Evolutionary conservation across 2,329 filamentous ascomycete genomes (phyloP).

Genomic region (Cadophora gregata): DNA sequence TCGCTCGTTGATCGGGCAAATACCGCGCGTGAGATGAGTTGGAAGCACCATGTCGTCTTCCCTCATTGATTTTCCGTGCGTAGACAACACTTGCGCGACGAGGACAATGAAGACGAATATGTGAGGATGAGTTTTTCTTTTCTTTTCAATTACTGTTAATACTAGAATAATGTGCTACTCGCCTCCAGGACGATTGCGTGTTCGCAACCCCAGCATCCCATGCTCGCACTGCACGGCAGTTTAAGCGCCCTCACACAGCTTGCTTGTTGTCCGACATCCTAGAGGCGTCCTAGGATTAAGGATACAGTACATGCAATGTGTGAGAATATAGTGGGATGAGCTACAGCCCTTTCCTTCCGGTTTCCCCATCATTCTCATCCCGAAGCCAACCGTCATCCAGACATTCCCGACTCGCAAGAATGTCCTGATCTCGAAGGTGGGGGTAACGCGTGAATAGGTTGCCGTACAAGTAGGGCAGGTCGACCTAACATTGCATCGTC

Average conservation of each 20-base stretch:
- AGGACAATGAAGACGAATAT: neutral
- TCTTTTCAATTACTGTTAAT: slow-evolving; percentile 35
- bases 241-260: slow-evolving; percentile 29
- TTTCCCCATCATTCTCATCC: slow-evolving; percentile 20
- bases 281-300: neutral
- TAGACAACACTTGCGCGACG: neutral
- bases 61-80: too few species aligned
- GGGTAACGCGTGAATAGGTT: slow-evolving; percentile 21
- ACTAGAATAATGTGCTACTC: slow-evolving; percentile 28
- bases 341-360: slow-evolving; percentile 36
- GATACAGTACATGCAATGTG: slow-evolving; percentile 22
- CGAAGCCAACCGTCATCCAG: slow-evolving; percentile 17
- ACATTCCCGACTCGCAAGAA: slow-evolving; percentile 33
- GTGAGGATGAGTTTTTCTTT: neutral
- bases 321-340: slow-evolving; percentile 43
- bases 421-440: slow-evolving; percentile 28
- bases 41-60: neutral
- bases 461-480: slow-evolving; percentile 28
- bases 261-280: slow-evolving; percentile 8
- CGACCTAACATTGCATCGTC: slow-evolving; percentile 26
- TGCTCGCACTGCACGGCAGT: slow-evolving; percentile 33
- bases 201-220: slow-evolving; percentile 36
- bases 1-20: neutral
- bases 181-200: slow-evolving; percentile 24
- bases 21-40: neutral